Base-by-base conservation (phyloP, 768 basidiomycete species). In the Kockovaella imperatae region DNA sequence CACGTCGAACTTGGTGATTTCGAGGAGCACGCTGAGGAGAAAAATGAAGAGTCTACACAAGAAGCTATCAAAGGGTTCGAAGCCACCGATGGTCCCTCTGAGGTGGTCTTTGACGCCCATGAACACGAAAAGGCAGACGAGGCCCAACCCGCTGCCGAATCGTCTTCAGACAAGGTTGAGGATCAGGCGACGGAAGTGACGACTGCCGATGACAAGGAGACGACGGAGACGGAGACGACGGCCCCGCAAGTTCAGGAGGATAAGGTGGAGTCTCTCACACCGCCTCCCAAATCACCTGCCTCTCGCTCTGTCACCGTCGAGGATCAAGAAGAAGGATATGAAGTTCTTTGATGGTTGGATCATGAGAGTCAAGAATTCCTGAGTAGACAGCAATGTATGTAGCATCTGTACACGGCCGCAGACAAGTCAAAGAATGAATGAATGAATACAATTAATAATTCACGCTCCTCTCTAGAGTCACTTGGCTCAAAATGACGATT, bases 21-120 rank as follows among this genome's bases (percentile, higher is more conserved):
- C 26, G 53, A 57, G 38, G 41, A n/a, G n/a, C n/a, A 56, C 36
- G 43, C 45, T 23, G 59, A 59, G 45, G 36, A 38, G 36, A 20
- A 20, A 38, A 8, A 38, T 13, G 36, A 38, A 8, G 18, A 38
- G 31, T 32, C 31, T 38, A 20, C 36, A 8, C n/a, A n/a, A n/a
- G n/a, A n/a, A n/a, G n/a, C n/a, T n/a, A n/a, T n/a, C n/a, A 38
- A 38, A 38, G 36, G 18, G 7, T 10, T 11, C 36, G 36, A 38
- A 38, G 18, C 18, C 7, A 13, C 10, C 17, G 11, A 10, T 10
- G 17, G 11, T 10, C 17, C 10, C 6, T 15, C 39, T 28, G 40
- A n/a, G 23, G 3, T 11, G 18, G 40, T 23, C 3, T 10, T 42
- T n/a, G 17, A 42, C 21, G 18, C 20, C 25, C 10, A 42, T 6